Evolutionary conservation across 192 early-diverging fungal species (phyloP), one percentile per base, ranked within the genome.

Genomic region (Coemansia aciculifera): DNA sequence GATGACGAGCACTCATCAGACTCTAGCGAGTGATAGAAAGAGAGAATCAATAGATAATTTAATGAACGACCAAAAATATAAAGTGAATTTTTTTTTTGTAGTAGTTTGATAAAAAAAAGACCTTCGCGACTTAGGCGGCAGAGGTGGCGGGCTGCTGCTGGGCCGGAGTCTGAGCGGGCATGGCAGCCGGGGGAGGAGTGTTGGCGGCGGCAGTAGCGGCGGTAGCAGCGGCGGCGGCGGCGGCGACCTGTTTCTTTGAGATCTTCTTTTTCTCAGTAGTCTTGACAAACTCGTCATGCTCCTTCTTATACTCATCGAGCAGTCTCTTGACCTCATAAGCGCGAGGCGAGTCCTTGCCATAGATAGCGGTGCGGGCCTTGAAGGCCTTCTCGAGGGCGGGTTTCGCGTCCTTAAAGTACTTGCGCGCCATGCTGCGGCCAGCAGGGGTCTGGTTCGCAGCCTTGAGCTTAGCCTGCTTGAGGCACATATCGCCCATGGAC

Each of bases 401-500:
- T 49, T 66, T 72, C 29, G 87, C 84, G 31, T 79, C 81, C 49
- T 75, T 83, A 39, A 74, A 63, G 56, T 81, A 82, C 51, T 79
- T 64, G 40, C 67, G 68, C 34, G 78, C 69, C 42, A 78, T 74
- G 70, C 67, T 73, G 59, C 77, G 73, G 27, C 78, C 78, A n/a
- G 71, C 65, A 3, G 74, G 76, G 13, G 78, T 84, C 44, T 65
- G 69, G 63, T 86, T 82, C 36, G 78, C 67, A 5, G 77, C 72
- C 65, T 74, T 73, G 60, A 83, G 78, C 67, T 69, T 74, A 19
- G 84, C 86, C 69, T 86, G 71, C 64, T 84, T 84, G 67, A 85
- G 69, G 69, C 78, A 84, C 64, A 87, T 63, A 68, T 89, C 88
- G 42, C 84, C 89, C 51, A 88, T 66, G 1, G 84, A 67, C 63